These are phyloP conservation scores for Marsdenia floribunda DNA, from an alignment of 257 asterid species.

Conservation along the genomic window DNA sequence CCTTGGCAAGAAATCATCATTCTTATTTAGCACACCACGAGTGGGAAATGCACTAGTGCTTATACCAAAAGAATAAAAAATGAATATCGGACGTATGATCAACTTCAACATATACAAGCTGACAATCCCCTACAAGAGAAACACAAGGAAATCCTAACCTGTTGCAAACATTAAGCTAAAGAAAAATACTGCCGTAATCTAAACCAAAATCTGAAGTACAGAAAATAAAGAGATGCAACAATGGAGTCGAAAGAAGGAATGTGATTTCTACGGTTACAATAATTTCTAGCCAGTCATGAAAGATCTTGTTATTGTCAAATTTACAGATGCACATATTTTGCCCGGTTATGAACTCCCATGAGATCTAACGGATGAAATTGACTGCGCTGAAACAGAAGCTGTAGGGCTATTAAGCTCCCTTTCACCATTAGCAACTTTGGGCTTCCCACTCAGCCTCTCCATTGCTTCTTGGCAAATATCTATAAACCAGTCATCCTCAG, in stretches of 20 bases:
- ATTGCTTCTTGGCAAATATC: constrained; percentile 84
- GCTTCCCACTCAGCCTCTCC: constrained; percentile 87
- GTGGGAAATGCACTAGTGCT: not conserved
- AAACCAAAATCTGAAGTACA: not conserved
- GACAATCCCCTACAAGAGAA: not conserved
- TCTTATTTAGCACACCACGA: not conserved
- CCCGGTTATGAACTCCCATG: constrained; percentile 75
- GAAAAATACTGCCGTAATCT: not conserved
- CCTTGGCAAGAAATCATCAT: not conserved
- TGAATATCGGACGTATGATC: not conserved
- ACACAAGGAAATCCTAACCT: constrained; percentile 8
- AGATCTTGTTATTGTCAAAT: constrained; percentile 7
- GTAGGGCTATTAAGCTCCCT: constrained; percentile 92
- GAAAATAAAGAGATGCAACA: not conserved
- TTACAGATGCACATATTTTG: constrained; percentile 16
- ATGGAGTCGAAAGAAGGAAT: not conserved
- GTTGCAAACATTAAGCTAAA: constrained; percentile 8
- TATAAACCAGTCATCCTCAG: constrained; percentile 89
- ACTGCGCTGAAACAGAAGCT: constrained; percentile 96
- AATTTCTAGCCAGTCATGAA: not conserved
- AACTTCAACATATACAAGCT: constrained; percentile 19
- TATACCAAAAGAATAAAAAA: constrained; percentile 1
- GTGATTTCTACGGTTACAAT: constrained; percentile 5
- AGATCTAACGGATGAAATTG: constrained; percentile 81
- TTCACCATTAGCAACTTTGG: constrained; percentile 75